A percentile compares a stretch with the other conserved stretches of the same genome.
Conservation (phyloP, 164 flowering plant genomes). For the Vitis cinerea region DNA sequence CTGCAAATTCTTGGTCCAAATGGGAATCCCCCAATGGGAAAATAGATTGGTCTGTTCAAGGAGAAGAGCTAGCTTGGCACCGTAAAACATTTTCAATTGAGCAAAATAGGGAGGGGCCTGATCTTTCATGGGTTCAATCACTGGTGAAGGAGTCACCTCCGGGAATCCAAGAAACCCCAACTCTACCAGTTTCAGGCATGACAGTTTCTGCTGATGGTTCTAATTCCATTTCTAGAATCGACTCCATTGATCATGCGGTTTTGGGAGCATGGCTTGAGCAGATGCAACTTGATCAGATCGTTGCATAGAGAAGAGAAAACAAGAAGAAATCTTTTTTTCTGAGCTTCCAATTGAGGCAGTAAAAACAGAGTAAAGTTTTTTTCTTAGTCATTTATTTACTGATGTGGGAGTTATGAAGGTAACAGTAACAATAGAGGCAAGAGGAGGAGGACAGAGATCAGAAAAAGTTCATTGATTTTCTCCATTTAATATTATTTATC, state of each 20-base stretch:
- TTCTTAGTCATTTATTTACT: too few species aligned
- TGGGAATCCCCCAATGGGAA: conserved; percentile 37
- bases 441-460: too few species aligned
- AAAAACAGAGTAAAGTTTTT: too few species aligned
- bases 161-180: neutral
- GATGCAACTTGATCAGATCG: conserved; percentile 8
- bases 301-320: neutral
- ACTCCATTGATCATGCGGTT: conserved; percentile 5
- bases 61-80: conserved; percentile 16
- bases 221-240: neutral
- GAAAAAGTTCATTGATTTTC: too few species aligned
- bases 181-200: too few species aligned
- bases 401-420: too few species aligned
- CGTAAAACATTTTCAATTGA: conserved; percentile 60
- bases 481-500: too few species aligned
- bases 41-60: conserved; percentile 38
- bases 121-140: conserved; percentile 41
- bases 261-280: conserved; percentile 7
- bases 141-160: conserved; percentile 40
- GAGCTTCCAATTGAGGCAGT: too few species aligned
- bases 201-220: too few species aligned
- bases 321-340: too few species aligned
- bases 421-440: too few species aligned
- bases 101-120: conserved; percentile 39
- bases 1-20: conserved; percentile 47